Conservation (phyloP, 306 rosid species). For the Vicia villosa region DNA sequence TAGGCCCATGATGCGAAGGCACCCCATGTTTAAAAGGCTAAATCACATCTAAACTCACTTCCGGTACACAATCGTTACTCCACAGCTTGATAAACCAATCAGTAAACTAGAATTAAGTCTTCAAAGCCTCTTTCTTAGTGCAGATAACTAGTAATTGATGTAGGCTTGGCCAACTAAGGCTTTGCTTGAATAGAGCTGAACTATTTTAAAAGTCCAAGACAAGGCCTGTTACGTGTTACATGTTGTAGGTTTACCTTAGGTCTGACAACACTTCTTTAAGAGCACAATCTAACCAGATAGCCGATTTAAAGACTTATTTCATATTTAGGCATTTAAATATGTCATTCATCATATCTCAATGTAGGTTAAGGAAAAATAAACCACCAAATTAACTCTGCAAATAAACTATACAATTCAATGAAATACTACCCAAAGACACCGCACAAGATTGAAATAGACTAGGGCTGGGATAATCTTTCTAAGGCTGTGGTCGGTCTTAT, state of each 20-base stretch:
- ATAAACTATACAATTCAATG: background rate
- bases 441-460: background rate
- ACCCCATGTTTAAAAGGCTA: background rate
- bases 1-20: background rate
- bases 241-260: background rate
- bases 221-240: background rate
- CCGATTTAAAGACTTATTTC: background rate
- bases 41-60: background rate
- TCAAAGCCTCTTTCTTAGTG: background rate
- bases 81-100: background rate
- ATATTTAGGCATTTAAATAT: background rate
- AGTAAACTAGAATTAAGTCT: background rate
- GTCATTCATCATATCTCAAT: background rate
- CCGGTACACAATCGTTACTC: background rate
- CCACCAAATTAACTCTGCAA: conserved; percentile 4
- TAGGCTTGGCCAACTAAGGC: background rate
- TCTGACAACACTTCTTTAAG: background rate
- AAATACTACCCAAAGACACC: background rate
- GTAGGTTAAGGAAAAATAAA: background rate
- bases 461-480: background rate
- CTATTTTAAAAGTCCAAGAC: background rate
- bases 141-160: background rate
- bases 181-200: background rate
- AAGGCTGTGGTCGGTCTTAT: background rate
- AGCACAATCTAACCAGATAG: background rate